These are phyloP conservation scores for Gliomastix tumulicola DNA, from an alignment of 2,329 filamentous ascomycete genomes.

Conservation along the genomic window DNA sequence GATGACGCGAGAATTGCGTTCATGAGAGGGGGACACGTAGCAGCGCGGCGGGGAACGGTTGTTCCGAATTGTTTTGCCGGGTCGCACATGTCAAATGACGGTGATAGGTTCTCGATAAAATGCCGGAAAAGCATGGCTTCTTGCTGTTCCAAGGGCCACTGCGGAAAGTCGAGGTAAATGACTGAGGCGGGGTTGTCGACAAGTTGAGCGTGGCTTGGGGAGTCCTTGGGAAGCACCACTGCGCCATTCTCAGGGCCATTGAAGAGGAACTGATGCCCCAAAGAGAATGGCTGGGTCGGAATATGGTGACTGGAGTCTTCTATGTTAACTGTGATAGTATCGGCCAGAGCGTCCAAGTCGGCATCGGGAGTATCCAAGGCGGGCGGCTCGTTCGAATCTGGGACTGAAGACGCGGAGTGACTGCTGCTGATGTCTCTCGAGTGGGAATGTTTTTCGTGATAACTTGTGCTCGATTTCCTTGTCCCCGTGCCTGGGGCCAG, in stretches of 20 bases:
- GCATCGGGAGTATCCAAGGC: neutral
- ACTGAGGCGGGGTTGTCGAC: too few species aligned
- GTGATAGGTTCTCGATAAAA: slow-evolving; percentile 15
- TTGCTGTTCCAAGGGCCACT: slow-evolving; percentile 9
- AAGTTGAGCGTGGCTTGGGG: neutral
- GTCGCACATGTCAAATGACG: slow-evolving; percentile 34
- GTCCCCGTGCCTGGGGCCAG: too few species aligned
- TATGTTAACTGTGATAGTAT: too few species aligned
- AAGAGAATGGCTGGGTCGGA: neutral
- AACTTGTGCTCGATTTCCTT: too few species aligned
- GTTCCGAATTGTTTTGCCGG: slow-evolving; percentile 39
- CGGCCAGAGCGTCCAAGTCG: too few species aligned
- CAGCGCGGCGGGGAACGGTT: slow-evolving; percentile 44
- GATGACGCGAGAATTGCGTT: slow-evolving; percentile 52
- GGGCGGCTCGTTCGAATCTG: too few species aligned
- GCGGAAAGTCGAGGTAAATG: neutral
- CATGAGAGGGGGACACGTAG: slow-evolving; percentile 40
- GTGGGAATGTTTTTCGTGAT: too few species aligned
- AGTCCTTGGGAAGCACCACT: too few species aligned
- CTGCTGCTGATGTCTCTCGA: neutral
- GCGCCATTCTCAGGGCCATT: too few species aligned
- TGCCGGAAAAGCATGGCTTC: slow-evolving; percentile 19
- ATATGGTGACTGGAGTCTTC: too few species aligned
- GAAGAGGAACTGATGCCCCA: too few species aligned
- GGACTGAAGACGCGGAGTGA: neutral